Evolutionary conservation across 1,139 yeast species (phyloP), one percentile per base, ranked within the genome.

Genomic region (Debaryomycetaceae sp.): DNA sequence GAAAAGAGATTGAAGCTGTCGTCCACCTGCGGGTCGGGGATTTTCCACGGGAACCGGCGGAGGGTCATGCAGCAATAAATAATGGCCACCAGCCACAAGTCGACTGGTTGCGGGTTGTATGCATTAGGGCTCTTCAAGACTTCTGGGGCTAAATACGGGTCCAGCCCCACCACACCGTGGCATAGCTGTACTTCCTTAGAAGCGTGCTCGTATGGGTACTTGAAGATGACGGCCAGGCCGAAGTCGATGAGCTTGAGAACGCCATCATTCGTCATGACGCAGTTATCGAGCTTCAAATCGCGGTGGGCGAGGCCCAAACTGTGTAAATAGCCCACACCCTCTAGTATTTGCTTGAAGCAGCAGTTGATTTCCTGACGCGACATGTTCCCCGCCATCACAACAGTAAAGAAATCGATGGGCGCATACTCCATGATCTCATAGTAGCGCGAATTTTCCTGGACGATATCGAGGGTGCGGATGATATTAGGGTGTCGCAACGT

Each of bases 371-470:
- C 97, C 28, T 69, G 73, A 39, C 79, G 65, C 12, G 82, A 63
- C 97, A 92, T 86, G 43, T 78, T 73, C 25, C 95, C 95, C 30
- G 94, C 80, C 99, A 92, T 92, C 25, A 92, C 98, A 28, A 90
- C 87, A 2, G 96, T 95, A 58, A 92, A 92, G 50, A 87, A 80
- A 55, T 92, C 99, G 35, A 80, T 81, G 14, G 95, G 96, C 34
- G 96, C 92, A 50, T 83, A 92, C 51, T 92, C 98, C 98, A 92
- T 90, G 28, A 92, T 87, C 53, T 92, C 96, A 51, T 77, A 90
- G 48, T 83, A 83, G 40, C 86, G 73, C 37, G 77, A 82, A 40
- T 77, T 78, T 45, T 86, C 96, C 45, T 83, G 81, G 33, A 87
- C 75, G 24, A 90, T 85, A 51, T 92, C 98, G 35, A 90, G 69